These are phyloP conservation scores for Fusarium setosum DNA, from an alignment of 2,329 filamentous ascomycete species.

Conservation along the genomic window DNA sequence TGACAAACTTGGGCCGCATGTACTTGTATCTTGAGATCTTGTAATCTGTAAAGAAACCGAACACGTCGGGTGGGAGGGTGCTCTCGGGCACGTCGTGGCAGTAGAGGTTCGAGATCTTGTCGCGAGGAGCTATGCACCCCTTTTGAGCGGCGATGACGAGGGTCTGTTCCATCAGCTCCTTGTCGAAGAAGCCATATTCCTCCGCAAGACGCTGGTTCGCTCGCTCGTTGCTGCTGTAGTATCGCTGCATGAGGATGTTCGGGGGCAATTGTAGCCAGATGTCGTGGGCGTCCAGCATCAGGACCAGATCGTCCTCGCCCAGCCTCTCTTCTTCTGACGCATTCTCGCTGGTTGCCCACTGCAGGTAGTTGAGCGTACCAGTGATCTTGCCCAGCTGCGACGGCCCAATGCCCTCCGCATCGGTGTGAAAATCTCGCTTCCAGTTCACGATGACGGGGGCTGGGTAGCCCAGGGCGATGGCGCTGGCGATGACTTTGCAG, in stretches of 20 bases:
- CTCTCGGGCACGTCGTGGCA: slow-evolving; percentile 39
- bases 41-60: slow-evolving; percentile 39
- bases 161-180: slow-evolving; percentile 36
- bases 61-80: slow-evolving; percentile 34
- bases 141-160: slow-evolving; percentile 41
- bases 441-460: slow-evolving; percentile 47
- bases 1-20: slow-evolving; percentile 44
- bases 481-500: slow-evolving; percentile 45
- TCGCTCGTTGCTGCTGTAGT: slow-evolving; percentile 33
- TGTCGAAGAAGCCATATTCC: slow-evolving; percentile 33
- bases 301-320: slow-evolving; percentile 41
- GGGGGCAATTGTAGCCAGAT: slow-evolving; percentile 47
- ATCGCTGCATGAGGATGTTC: slow-evolving; percentile 43
- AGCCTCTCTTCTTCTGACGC: slow-evolving; percentile 28
- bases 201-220: slow-evolving; percentile 34
- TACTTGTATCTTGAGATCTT: slow-evolving; percentile 27
- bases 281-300: slow-evolving; percentile 47
- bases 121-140: slow-evolving; percentile 37
- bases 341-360: slow-evolving; percentile 33
- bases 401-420: slow-evolving; percentile 37
- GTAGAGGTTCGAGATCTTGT: slow-evolving; percentile 39
- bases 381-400: slow-evolving; percentile 46
- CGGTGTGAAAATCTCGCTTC: slow-evolving; percentile 40
- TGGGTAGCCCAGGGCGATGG: slow-evolving; percentile 43
- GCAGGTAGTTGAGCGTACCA: slow-evolving; percentile 43